These are phyloP conservation scores for Boechera divaricarpa DNA, from an alignment of 345 rosid genomes.

Conservation along the genomic window DNA sequence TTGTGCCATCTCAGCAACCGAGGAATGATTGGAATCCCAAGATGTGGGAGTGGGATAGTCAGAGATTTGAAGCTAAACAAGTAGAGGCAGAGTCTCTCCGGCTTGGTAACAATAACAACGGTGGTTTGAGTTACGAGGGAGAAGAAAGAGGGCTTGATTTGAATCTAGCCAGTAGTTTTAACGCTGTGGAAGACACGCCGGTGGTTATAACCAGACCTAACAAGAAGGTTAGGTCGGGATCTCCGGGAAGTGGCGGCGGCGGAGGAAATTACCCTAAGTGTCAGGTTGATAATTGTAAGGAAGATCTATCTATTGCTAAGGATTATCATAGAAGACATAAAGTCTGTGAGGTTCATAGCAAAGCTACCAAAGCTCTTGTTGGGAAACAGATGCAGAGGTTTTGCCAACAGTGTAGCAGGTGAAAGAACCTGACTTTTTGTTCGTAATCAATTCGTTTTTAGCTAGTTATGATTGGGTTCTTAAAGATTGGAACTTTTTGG, in stretches of 20 bases:
- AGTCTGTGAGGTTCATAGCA: slow-evolving; percentile 88
- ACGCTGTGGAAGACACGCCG: slow-evolving; percentile 53
- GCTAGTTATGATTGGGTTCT: not conserved
- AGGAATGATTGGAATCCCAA: slow-evolving; percentile 66
- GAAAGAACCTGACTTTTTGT: slow-evolving; percentile 2
- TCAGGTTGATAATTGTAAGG: slow-evolving; percentile 86
- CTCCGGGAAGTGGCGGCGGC: slow-evolving; percentile 58
- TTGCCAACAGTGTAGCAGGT: slow-evolving; percentile 99
- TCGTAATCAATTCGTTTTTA: not conserved
- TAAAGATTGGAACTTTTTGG: slow-evolving; percentile 3
- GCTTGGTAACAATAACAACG: slow-evolving; percentile 40
- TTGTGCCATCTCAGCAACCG: slow-evolving; percentile 21
- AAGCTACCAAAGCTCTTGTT: slow-evolving; percentile 72
- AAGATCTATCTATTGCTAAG: slow-evolving; percentile 74
- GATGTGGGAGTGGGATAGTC: slow-evolving; percentile 81
- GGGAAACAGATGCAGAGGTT: slow-evolving; percentile 95
- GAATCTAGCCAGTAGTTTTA: slow-evolving; percentile 66
- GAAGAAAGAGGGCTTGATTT: slow-evolving; percentile 60
- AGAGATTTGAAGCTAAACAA: slow-evolving; percentile 66
- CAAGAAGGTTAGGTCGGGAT: slow-evolving; percentile 76
- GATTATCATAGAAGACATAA: slow-evolving; percentile 94
- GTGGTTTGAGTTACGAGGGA: slow-evolving; percentile 42
- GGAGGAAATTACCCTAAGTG: slow-evolving; percentile 65
- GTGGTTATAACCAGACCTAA: slow-evolving; percentile 47
- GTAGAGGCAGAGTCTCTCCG: slow-evolving; percentile 47